These are phyloP conservation scores for Dictyostelium purpureum DNA, from an alignment of 78 protist genomes.

Conservation along the genomic window DNA sequence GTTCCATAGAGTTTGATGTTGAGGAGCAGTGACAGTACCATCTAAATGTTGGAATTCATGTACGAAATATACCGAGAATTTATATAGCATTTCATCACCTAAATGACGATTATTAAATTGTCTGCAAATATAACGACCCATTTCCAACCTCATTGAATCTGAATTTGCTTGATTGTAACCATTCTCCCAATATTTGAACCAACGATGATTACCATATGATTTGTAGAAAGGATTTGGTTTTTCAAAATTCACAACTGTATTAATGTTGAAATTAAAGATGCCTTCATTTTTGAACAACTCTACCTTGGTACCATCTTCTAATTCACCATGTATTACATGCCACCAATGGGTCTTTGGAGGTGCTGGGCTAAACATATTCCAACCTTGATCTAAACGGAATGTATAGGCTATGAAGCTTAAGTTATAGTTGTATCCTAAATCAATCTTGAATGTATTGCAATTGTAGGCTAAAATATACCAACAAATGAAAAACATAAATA, in stretches of 20 bases:
- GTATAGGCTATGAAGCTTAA: conserved; percentile 10
- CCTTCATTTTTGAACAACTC: conserved; percentile 67
- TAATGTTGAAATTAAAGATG: conserved; percentile 24
- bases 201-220: conserved; percentile 73
- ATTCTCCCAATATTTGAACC: conserved; percentile 83
- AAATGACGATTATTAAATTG: conserved; percentile 26
- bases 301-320: conserved; percentile 55
- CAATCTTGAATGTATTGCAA: not conserved
- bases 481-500: conserved; percentile 15
- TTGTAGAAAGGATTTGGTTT: conserved; percentile 61
- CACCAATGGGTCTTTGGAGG: conserved; percentile 80
- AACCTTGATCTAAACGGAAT: conserved; percentile 56
- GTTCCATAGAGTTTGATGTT: conserved; percentile 29
- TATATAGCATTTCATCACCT: conserved; percentile 25
- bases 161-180: conserved; percentile 24
- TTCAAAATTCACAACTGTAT: conserved; percentile 36
- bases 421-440: not conserved
- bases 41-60: conserved; percentile 44
- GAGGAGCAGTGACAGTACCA: conserved; percentile 30
- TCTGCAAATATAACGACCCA: conserved; percentile 66
- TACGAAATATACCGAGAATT: conserved; percentile 41
- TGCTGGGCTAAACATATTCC: conserved; percentile 61
- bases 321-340: conserved; percentile 62
- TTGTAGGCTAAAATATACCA: conserved; percentile 40
- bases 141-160: conserved; percentile 39